Evolutionary conservation across 1,139 yeast genomes (phyloP).

Genomic region (Taphrina pruni): DNA sequence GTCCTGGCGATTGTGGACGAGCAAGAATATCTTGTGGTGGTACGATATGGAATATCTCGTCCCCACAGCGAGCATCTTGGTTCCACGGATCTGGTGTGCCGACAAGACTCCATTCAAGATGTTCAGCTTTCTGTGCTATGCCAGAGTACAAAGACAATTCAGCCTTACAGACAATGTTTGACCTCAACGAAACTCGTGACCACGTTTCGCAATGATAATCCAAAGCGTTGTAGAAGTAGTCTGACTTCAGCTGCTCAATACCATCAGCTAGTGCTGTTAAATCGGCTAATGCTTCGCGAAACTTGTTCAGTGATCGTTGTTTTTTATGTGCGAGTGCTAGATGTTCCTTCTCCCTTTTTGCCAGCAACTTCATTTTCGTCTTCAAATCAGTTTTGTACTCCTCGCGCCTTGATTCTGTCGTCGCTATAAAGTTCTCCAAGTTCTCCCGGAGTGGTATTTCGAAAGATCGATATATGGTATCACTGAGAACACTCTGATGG

Average conservation of each 20-base stretch:
- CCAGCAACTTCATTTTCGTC: conserved; percentile 58
- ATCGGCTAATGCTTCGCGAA: conserved; percentile 68
- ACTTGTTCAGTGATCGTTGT: conserved; percentile 63
- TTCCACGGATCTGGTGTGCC: conserved; percentile 38
- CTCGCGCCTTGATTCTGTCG: conserved; percentile 56
- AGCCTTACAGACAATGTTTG: conserved; percentile 74
- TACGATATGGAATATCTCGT: conserved; percentile 36
- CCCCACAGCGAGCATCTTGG: conserved; percentile 25
- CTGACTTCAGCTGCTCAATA: conserved; percentile 75
- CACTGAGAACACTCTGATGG: conserved; percentile 73
- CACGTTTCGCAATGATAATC: conserved; percentile 68
- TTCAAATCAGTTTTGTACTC: conserved; percentile 63
- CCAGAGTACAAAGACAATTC: conserved; percentile 82
- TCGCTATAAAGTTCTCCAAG: conserved; percentile 54
- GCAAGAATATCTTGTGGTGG: conserved; percentile 39
- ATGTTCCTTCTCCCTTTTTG: conserved; percentile 64
- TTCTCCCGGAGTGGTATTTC: conserved; percentile 62
- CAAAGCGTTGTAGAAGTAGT: conserved; percentile 67
- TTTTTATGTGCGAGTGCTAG: conserved; percentile 62
- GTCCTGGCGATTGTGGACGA: conserved; percentile 35
- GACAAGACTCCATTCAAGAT: conserved; percentile 49
- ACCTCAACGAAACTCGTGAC: conserved; percentile 59
- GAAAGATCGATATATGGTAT: conserved; percentile 61
- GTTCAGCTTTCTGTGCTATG: conserved; percentile 68
- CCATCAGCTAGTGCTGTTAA: conserved; percentile 78